A percentile compares a stretch with the other conserved stretches of the same genome.
Evolutionary conservation across 2,329 filamentous ascomycete species (phyloP).

Genomic region (Ceratocystis huliohia): DNA sequence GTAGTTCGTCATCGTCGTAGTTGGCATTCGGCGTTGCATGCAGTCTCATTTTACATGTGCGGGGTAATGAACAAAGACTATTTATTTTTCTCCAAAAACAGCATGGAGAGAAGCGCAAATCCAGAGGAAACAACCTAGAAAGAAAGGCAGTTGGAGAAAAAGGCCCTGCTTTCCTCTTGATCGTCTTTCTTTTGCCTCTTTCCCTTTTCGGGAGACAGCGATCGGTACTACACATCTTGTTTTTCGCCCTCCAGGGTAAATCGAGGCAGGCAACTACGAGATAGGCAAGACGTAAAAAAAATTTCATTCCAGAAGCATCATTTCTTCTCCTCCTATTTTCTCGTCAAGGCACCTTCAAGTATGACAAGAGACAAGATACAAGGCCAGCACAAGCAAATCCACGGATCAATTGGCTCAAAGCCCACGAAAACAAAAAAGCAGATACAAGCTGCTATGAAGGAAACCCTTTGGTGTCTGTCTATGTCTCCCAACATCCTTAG

Average conservation of each 20-base stretch:
- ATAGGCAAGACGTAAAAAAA: background rate
- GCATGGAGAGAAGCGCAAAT: background rate
- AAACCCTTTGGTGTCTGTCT: background rate
- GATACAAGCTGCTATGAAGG: background rate
- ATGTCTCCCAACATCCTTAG: background rate
- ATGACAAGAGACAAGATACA: background rate
- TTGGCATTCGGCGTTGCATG: background rate
- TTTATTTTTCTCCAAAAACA: slow-evolving; percentile 3
- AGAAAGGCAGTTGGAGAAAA: slow-evolving; percentile 8
- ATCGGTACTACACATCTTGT: background rate
- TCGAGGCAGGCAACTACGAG: background rate
- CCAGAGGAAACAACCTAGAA: background rate
- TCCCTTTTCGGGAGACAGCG: background rate
- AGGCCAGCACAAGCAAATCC: background rate
- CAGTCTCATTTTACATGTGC: background rate
- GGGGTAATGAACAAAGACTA: background rate
- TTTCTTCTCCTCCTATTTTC: background rate
- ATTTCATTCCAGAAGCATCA: background rate
- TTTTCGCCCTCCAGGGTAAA: background rate
- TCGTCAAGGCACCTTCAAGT: background rate
- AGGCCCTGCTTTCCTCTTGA: slow-evolving; percentile 4
- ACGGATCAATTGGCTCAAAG: background rate
- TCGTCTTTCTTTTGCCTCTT: background rate
- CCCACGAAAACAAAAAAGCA: background rate
- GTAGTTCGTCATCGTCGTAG: background rate